Evolutionary conservation across 805 yeast species (phyloP), one percentile per base, ranked within the genome.

Genomic region (Wickerhamiella bombiphila): DNA sequence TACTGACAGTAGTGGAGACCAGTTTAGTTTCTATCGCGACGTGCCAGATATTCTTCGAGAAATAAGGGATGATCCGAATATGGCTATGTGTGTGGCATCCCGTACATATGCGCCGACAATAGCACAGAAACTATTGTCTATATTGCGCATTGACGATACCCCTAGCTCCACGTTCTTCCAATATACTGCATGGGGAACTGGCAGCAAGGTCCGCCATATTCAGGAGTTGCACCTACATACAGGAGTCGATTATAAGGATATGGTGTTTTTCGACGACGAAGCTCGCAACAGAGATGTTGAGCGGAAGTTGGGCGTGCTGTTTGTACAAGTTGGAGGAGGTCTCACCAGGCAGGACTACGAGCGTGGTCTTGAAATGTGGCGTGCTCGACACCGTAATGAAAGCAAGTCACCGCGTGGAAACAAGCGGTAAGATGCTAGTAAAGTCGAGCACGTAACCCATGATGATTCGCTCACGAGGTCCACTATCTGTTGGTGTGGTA

Each of bases 221-320:
- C 50, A 52, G 14, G 55, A 56, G 35, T 65, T 76, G 15, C 60
- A 74, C 4, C 57, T 63, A 36, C 65, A 64, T 9, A 57, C 76
- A 15, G 65, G 65, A 11, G 56, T 72, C 7, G 62, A 62, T 18
- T 65, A 52, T 29, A 45, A 56, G 4, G 75, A 75, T 29, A 66
- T 80, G 60, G 56, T 67, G n/a, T 59, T 80, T 39, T 83, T 72
- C 50, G 94, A 83, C 52, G 94, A 83, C 54, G 94, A 83, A 55
- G 50, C 59, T 39, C 65, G 94, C 45, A 83, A 83, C 51, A 66
- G 59, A 43, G 94, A 83, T 47, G 94, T 83, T 3, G 77, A 72
- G 49, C 48, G 54, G 3, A 49, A 56, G 18, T 64, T 79, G 13
- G 85, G 85, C 3, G 82, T 81, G 20, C 67, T 70, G 37, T 83